Evolutionary conservation across 179 eudicot genomes (phyloP).

Genomic region (Silene coronaria): DNA sequence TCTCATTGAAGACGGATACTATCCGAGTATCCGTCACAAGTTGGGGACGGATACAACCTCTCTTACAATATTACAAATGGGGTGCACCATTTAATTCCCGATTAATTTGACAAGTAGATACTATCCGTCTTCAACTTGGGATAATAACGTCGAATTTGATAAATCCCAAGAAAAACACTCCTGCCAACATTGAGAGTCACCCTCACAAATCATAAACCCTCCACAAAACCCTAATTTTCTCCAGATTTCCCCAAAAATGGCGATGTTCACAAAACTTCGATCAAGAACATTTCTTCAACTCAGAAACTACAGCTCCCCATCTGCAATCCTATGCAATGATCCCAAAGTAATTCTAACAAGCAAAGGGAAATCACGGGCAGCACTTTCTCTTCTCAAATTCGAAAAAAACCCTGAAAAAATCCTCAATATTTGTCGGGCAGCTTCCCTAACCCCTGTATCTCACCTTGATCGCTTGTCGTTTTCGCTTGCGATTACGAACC

Average conservation of each 20-base stretch:
- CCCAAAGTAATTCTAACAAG: constrained; percentile 37
- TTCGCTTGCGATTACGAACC: constrained; percentile 56
- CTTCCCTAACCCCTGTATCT: constrained; percentile 57
- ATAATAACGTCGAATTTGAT: no score
- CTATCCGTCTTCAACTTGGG: no score
- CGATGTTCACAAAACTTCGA: constrained; percentile 15
- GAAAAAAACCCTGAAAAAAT: constrained; percentile 69
- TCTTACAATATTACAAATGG: no score
- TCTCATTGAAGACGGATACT: no score
- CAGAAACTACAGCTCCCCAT: constrained; percentile 23
- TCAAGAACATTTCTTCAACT: constrained; percentile 19
- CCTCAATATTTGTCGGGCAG: constrained; percentile 63
- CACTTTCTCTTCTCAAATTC: constrained; percentile 49
- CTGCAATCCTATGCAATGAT: constrained; percentile 41
- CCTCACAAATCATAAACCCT: constrained; percentile 5
- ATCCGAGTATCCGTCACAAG: no score
- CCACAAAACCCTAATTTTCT: constrained; percentile 13
- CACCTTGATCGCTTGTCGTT: constrained; percentile 73
- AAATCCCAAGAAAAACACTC: no score
- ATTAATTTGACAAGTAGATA: no score
- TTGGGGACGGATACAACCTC: no score
- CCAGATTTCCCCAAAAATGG: constrained; percentile 15
- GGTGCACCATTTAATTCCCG: no score
- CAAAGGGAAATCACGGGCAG: constrained; percentile 57
- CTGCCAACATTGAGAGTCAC: no score